Conservation (phyloP, 164 flowering plant species). For the Euptelea pleiosperma region DNA sequence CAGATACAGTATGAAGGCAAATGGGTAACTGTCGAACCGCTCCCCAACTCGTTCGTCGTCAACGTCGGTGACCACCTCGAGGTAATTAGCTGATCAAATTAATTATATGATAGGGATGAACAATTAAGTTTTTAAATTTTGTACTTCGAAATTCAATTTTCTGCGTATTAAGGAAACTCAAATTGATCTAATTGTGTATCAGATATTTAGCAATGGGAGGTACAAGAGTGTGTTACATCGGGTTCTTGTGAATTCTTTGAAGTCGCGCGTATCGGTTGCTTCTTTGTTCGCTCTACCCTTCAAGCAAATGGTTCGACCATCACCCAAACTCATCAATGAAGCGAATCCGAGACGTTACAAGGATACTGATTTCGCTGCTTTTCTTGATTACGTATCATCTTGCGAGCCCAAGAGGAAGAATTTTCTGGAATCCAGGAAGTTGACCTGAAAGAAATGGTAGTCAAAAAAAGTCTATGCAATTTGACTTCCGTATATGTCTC, state of each 20-base stretch:
- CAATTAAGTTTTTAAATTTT: neutral
- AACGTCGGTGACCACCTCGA: conserved; percentile 85
- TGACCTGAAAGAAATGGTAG: conserved; percentile 29
- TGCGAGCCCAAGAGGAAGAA: conserved; percentile 58
- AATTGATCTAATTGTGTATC: conserved; percentile 11
- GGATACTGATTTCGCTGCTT: conserved; percentile 64
- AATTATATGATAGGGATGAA: too few species aligned
- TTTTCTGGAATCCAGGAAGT: conserved; percentile 69
- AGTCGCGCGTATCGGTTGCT: conserved; percentile 62
- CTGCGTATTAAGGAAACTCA: too few species aligned
- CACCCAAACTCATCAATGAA: conserved; percentile 45
- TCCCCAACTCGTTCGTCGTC: conserved; percentile 60
- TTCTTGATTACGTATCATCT: conserved; percentile 53
- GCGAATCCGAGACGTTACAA: conserved; percentile 58
- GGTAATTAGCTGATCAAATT: conserved; percentile 37
- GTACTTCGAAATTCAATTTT: too few species aligned
- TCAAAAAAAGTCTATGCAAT: neutral
- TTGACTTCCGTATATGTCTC: neutral
- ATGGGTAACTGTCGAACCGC: conserved; percentile 71
- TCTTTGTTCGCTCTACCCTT: conserved; percentile 65
- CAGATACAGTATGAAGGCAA: conserved; percentile 47
- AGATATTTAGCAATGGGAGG: conserved; percentile 91
- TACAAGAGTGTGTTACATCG: conserved; percentile 85
- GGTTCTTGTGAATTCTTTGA: conserved; percentile 53
- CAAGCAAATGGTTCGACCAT: conserved; percentile 41